Base-by-base conservation (phyloP, 2,329 filamentous ascomycete genomes). In the Fusarium scirpi region DNA sequence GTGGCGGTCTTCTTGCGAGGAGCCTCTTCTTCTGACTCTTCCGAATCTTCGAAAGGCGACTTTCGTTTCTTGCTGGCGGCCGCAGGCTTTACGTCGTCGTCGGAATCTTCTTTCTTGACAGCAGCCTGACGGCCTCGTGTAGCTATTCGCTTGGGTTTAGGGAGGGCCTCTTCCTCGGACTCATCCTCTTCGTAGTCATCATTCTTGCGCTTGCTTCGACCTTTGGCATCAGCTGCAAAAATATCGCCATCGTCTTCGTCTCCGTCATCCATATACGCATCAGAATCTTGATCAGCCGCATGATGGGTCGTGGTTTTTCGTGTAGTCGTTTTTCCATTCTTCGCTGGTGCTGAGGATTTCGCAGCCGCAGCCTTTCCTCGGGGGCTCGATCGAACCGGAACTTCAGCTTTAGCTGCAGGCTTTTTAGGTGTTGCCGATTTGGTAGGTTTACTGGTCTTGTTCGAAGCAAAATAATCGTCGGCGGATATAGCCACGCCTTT, bases 221-320 rank as follows among this genome's bases (percentile, higher is more conserved):
- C 87, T 76, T 90, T 91, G 34, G 86, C 87, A 69, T 93, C 90
- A 6, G 91, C 90, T 16, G 91, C 92, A 79, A 94, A 94, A 22
- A 97, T 94, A 73, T 97, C 94, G n/a, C 88, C 91, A 5, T 88
- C 90, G 46, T 93, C 89, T 9, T 87, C 85, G 38, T 92, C 90
- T 34, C 90, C 90, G 56, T 92, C 91, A 22, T 93, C 88, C 70
- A 91, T 80, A 62, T 87, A 88, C 8, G 84, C 86, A 73, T 88
- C 85, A 11, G 85, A 85, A 62, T 89, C 86, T 38, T 88, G 85
- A 38, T 87, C 79, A 7, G 76, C 69, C 25, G 78, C 74, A 58
- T 81, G 76, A 49, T 84, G 82, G 53, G 80, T 79, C 4, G 81
- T 78, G 1, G 81, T 47, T 59, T 81, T 82, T 71, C 84, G 86